Conservation (phyloP, 345 rosid genomes). For the Gossypium raimondii region DNA sequence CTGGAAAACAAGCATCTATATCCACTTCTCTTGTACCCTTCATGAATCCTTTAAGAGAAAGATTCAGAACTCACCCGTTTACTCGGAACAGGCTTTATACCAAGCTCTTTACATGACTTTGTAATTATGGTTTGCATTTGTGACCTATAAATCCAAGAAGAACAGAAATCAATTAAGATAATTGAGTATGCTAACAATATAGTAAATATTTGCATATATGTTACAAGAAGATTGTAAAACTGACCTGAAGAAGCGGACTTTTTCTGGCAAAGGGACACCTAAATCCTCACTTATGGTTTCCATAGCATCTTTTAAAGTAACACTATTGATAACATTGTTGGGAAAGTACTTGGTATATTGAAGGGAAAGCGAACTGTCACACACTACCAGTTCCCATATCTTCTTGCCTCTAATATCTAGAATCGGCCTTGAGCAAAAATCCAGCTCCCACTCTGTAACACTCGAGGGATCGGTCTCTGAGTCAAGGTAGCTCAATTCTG, state of each 20-base stretch:
- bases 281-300: slow-evolving; percentile 56
- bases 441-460: slow-evolving; percentile 85
- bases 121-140: slow-evolving; percentile 95
- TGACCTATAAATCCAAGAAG: slow-evolving; percentile 44
- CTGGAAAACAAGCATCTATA: not conserved
- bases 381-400: slow-evolving; percentile 90
- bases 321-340: slow-evolving; percentile 85
- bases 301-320: slow-evolving; percentile 78
- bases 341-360: slow-evolving; percentile 86
- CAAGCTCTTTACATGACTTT: slow-evolving; percentile 78
- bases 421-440: slow-evolving; percentile 92
- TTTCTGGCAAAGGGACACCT: slow-evolving; percentile 73
- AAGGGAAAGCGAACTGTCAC: slow-evolving; percentile 81
- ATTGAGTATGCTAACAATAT: not conserved
- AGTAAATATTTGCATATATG: not conserved
- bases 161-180: not conserved
- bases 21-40: not conserved
- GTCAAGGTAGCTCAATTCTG: slow-evolving; percentile 75
- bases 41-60: slow-evolving; percentile 8
- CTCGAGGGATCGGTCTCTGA: slow-evolving; percentile 65
- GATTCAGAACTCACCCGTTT: slow-evolving; percentile 56
- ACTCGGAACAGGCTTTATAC: slow-evolving; percentile 77
- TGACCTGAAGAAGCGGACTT: slow-evolving; percentile 83
- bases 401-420: slow-evolving; percentile 87
- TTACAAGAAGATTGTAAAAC: not conserved